Base-by-base conservation (phyloP, 805 yeast species). In the Pachysolen tannophilus region DNA sequence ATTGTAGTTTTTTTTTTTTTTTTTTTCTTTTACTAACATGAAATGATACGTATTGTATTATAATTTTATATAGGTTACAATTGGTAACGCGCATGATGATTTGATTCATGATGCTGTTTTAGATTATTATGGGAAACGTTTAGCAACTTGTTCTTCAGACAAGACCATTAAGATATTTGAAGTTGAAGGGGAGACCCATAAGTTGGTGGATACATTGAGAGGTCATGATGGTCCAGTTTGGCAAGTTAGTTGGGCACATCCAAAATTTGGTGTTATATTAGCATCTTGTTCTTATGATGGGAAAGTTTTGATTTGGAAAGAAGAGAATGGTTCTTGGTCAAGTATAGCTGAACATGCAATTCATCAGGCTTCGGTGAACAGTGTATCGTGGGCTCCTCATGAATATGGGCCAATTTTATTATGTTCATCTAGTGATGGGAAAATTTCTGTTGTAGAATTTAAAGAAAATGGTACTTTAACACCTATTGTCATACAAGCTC, bases 161-260 rank as follows among this genome's bases (percentile, higher is more conserved):
- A 86, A 85, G 54, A 82, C 95, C n/a, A 82, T 90, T 63, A 86
- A 88, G 63, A 79, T 92, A 39, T 92, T 86, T 58, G 95, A 88
- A 46, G 78, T 90, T 29, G 90, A 84, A 33, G 92, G 90, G 26
- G 94, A 85, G 30, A 74, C 67, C 50, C 90, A 86, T 58, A 81
- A 72, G 53, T 67, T 87, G 34, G 69, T 82, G 14, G 96, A 87
- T 46, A 88, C 97, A 1, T 65, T 92, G 43, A 68, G 74, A 32
- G 97, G 94, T 26, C 98, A 92, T 58, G 96, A 87, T 43, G 98
- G 97, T 23, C 97, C 98, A 9, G 97, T 92, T 32, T 92, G 98
- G 98, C 95, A 90, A 62, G 94, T 87, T 15, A 76, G 85, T 36
- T 92, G 98, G 98, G 97, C 97, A 3, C 98, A 92, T 56, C 98